Evolutionary conservation across 177 flowering plant species (phyloP), one percentile per base, ranked within the genome.

Genomic region (Telopea speciosissima): DNA sequence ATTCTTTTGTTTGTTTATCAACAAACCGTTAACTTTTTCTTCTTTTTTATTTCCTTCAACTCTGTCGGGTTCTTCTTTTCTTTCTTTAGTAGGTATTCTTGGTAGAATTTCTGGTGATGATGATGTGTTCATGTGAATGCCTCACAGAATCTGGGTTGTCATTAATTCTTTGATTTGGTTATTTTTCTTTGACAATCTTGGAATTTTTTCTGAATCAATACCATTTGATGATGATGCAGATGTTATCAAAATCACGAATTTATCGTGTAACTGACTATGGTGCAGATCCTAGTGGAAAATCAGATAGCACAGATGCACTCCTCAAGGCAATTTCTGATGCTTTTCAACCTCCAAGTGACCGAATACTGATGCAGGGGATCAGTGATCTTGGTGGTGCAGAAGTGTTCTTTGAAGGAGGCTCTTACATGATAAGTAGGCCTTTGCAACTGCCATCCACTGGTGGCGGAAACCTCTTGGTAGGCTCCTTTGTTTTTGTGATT

Each of bases 221-320:
- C 8, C 40, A 33, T 33, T 33, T 44, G 44, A 36, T 68, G 63
- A 65, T 72, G 54, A 6, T 67, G 75, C 42, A 67, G 77, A 25
- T 16, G 0, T 17, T 24, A 42, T 4, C 56, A 6, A 68, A 71
- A 28, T 67, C 88, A 22, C 75, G 78, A 13, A 81, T 84, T 26
- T 86, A 84, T 64, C 77, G 24, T 5, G 90, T 81, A 67, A 90
- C 88, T 3, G 40, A 78, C 0, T 91, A 89, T 65, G 98, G 97
- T 0, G 98, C 92, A 0, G 99, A 95, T 74, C 97, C 98, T 16
- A 85, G 92, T 0, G 97, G 99, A n/a, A 71, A 78, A 71, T 65
- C 67, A 0, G 99, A 95, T 73, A 95, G 98, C 75, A 88, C 96
- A 1, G 88, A 85, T 1, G 96, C 97, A 5, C 66, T 95, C 23